Base-by-base conservation (phyloP, 257 asterid species). In the Linaria vulgaris region DNA sequence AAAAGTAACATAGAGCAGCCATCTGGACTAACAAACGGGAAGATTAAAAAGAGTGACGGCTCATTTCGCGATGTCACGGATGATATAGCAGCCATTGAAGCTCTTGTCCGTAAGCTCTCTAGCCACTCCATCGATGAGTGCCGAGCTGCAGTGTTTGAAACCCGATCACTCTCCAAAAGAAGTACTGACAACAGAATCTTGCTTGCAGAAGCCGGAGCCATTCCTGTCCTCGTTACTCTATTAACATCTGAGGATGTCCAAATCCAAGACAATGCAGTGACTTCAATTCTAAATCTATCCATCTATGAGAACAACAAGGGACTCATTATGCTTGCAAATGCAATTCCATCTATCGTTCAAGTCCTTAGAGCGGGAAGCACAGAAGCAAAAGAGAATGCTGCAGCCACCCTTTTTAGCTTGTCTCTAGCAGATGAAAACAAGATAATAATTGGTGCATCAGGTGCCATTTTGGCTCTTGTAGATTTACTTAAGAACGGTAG, bases 381-480 rank as follows among this genome's bases (percentile, higher is more conserved):
- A 82, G 98, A 87, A 70, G 95, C 98, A 15, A 82, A 86, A 68
- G 98, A 92, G 45, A 92, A 92, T 54, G 88, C 98, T 0, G 97
- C 98, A 1, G 98, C 98, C 19, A 87, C 98, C 63, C 86, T 92
- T 46, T 92, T 92, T 61, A 80, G 96, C 65, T 54, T 92, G 63
- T 92, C 98, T 1, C 78, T 92, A 1, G 97, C 87, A 2, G 94
- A 92, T 22, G 98, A 91, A 69, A 88, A 88, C 58, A 91, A 86
- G 56, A 91, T 91, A 8, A 76, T 91, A 60, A 91, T 91, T 5
- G 98, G 98, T 0, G 96, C 97, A 9, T 92, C 98, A 0, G 98
- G 98, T 47, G 97, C 98, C 12, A 85, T 89, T 49, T 82, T 86
- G 0, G 98, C 95, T 12, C 80, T 92, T 52, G 96, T 92, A 7